A percentile compares a stretch with the other conserved stretches of the same genome.
Evolutionary conservation across 2,329 filamentous ascomycete species (phyloP).

Genomic region (Verticillium alfalfae): DNA sequence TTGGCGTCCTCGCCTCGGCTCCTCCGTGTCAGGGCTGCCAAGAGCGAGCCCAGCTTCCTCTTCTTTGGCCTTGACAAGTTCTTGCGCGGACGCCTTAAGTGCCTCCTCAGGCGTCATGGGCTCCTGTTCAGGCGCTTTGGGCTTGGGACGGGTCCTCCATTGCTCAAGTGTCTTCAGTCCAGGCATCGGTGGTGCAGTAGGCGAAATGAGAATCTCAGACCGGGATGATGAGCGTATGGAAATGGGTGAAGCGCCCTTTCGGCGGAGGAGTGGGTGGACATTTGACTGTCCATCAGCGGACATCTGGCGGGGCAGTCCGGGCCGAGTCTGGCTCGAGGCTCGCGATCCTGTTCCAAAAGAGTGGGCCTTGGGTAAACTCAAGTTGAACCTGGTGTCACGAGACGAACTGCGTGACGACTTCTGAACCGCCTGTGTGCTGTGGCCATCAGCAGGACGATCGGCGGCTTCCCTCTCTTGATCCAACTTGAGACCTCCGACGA

Average conservation of each 20-base stretch:
- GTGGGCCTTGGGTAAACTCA: conserved; percentile 1
- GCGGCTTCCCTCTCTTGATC: conserved; percentile 29
- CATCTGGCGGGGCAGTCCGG: neutral
- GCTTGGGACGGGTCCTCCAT: conserved; percentile 13
- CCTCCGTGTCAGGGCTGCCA: neutral
- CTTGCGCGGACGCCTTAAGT: neutral
- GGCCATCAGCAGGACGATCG: neutral
- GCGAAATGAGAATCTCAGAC: conserved; percentile 18
- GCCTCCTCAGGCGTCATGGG: neutral
- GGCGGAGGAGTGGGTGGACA: neutral
- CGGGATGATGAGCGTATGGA: conserved; percentile 22
- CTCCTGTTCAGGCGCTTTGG: neutral
- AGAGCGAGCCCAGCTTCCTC: neutral
- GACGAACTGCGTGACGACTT: neutral
- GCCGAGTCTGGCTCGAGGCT: neutral
- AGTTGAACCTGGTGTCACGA: neutral
- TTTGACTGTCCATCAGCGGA: neutral
- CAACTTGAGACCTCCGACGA: conserved; percentile 35
- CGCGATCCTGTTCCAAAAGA: conserved; percentile 7
- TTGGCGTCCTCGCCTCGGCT: conserved; percentile 4
- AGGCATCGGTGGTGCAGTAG: conserved; percentile 19
- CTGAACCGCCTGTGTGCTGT: neutral
- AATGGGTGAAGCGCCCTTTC: conserved; percentile 21
- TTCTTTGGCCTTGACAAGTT: conserved; percentile 3
- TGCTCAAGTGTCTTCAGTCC: conserved; percentile 25